These are phyloP conservation scores for Orbilia blumenaviensis DNA, from an alignment of 2,329 filamentous ascomycete species.

Conservation along the genomic window DNA sequence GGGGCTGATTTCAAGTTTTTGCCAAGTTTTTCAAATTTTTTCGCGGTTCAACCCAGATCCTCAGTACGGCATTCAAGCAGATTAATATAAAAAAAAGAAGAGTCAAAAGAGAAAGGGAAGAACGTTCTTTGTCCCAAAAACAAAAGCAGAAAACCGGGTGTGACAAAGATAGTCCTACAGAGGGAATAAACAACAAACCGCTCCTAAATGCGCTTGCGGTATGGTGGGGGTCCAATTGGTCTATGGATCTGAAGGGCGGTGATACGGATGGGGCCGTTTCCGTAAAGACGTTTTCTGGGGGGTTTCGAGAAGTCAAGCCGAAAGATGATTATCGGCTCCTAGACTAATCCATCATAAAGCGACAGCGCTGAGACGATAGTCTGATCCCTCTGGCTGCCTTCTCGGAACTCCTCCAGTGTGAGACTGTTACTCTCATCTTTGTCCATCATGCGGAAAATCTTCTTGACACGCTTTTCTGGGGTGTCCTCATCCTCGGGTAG, in stretches of 20 bases:
- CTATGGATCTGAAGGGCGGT: background rate
- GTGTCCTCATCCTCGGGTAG: constrained; percentile 98
- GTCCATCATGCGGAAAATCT: constrained; percentile 99
- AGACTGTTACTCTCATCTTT: constrained; percentile 98
- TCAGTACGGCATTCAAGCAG: background rate
- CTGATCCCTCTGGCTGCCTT: constrained; percentile 97
- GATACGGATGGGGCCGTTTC: constrained; percentile 9
- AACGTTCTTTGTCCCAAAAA: background rate
- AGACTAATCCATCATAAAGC: constrained; percentile 94
- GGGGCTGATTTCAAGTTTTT: constrained; percentile 4
- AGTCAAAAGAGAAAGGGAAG: too few species aligned
- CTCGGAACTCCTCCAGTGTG: constrained; percentile 98
- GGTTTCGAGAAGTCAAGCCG: background rate
- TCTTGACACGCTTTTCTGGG: constrained; percentile 94
- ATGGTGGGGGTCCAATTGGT: background rate
- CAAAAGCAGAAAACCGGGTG: background rate
- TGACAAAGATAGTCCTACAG: background rate
- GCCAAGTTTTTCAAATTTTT: constrained; percentile 24
- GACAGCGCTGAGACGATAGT: constrained; percentile 97
- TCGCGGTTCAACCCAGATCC: constrained; percentile 18
- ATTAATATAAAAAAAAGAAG: background rate
- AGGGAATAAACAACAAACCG: constrained; percentile 20
- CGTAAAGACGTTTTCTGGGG: constrained; percentile 17
- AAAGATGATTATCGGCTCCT: constrained; percentile 52
- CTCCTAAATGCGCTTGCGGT: constrained; percentile 33